Conservation (phyloP, 495 filamentous ascomycete species). For the Rusavskia elegans region DNA sequence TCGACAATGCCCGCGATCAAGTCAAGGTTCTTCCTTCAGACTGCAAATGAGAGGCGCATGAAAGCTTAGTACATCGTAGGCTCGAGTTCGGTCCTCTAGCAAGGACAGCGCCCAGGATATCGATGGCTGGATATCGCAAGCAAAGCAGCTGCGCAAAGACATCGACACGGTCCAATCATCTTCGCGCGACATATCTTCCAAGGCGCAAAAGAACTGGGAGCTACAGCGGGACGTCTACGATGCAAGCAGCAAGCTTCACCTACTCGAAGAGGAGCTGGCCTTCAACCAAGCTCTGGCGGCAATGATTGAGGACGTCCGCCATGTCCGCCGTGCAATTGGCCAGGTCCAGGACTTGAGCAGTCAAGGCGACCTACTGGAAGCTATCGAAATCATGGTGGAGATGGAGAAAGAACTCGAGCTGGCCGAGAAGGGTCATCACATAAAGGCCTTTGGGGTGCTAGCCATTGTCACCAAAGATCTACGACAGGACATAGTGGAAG, state of each 20-base stretch:
- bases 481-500: background rate
- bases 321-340: slow-evolving; percentile 22
- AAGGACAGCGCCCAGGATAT: slow-evolving; percentile 59
- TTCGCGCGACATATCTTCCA: slow-evolving; percentile 57
- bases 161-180: slow-evolving; percentile 56
- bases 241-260: slow-evolving; percentile 47
- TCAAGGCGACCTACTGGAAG: background rate
- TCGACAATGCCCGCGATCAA: slow-evolving; percentile 47
- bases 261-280: slow-evolving; percentile 57
- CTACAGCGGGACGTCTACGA: slow-evolving; percentile 45
- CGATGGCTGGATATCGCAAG: slow-evolving; percentile 69
- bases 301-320: slow-evolving; percentile 43
- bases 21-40: slow-evolving; percentile 38
- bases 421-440: background rate
- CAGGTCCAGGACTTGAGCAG: background rate
- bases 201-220: slow-evolving; percentile 48
- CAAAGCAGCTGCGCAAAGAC: slow-evolving; percentile 67
- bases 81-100: slow-evolving; percentile 56
- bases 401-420: background rate
- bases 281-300: slow-evolving; percentile 57
- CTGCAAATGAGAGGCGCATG: too few relatives aligned
- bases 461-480: background rate
- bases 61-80: slow-evolving; percentile 21
- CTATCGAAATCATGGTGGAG: background rate
- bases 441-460: background rate